Percentiles rank a stretch among this genome's conserved stretches.
Conservation (phyloP, 1,284 basidiomycete genomes). For the Schizopora paradoxa region DNA sequence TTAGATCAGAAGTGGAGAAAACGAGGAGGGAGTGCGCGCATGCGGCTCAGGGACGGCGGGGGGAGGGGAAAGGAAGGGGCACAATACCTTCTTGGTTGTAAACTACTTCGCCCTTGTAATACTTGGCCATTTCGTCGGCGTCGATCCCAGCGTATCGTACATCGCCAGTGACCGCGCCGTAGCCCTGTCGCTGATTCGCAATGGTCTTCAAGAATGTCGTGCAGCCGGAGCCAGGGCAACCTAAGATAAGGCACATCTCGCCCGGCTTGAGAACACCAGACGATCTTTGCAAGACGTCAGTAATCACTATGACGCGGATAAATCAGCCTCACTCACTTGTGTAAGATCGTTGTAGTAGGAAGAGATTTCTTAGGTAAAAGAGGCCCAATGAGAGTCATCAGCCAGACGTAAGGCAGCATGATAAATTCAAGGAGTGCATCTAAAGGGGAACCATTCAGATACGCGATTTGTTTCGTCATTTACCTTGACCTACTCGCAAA, state of each 20-base stretch:
- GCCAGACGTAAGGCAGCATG: constrained; percentile 45
- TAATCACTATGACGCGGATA: constrained; percentile 24
- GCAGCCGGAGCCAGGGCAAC: constrained; percentile 79
- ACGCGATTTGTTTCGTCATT: too few relatives aligned
- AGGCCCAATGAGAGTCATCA: constrained; percentile 45
- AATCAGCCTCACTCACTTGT: constrained; percentile 47
- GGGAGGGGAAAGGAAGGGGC: constrained; percentile 17
- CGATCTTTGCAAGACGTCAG: constrained; percentile 40
- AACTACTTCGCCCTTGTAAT: constrained; percentile 78
- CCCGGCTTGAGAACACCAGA: constrained; percentile 72
- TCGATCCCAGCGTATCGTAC: constrained; percentile 72
- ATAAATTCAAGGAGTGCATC: constrained; percentile 60
- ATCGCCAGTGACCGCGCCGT: constrained; percentile 54
- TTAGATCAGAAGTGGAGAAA: not conserved
- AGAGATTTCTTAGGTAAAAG: constrained; percentile 50
- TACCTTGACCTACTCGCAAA: constrained; percentile 44
- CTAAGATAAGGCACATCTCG: constrained; percentile 68
- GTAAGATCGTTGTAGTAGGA: constrained; percentile 53
- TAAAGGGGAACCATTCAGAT: constrained; percentile 33
- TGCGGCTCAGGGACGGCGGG: too few relatives aligned
- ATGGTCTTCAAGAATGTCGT: constrained; percentile 76
- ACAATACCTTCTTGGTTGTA: constrained; percentile 78
- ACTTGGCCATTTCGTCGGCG: constrained; percentile 57
- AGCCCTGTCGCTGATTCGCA: constrained; percentile 65
- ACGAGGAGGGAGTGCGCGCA: not conserved